phyloP scores from a whole-genome alignment of 805 yeast species.

The Clavispora phyllophila region DNA sequence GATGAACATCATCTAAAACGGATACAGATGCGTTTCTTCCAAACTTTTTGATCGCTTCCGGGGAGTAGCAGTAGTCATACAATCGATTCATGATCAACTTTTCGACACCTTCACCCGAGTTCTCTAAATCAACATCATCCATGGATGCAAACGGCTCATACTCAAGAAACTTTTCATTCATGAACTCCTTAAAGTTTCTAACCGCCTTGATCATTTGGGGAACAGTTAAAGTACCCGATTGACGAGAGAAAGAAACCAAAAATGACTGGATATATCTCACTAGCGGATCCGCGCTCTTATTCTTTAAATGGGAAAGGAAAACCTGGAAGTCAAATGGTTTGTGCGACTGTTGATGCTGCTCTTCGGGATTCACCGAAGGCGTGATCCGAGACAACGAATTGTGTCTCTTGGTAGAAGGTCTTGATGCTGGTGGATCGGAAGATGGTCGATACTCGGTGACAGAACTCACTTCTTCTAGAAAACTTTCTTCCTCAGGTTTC shows the following conservation, averaged over 20 bases:
- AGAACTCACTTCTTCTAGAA: neutral
- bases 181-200: conserved; percentile 69
- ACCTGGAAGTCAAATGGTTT: conserved; percentile 75
- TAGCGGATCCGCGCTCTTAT: conserved; percentile 79
- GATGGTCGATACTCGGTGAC: neutral
- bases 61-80: conserved; percentile 75
- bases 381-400: conserved; percentile 9
- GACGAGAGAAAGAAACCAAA: conserved; percentile 65
- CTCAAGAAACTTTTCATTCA: conserved; percentile 53
- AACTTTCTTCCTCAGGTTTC: neutral
- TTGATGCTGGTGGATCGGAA: neutral
- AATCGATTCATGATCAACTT: conserved; percentile 86
- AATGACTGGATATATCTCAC: conserved; percentile 84
- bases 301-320: conserved; percentile 66
- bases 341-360: conserved; percentile 39
- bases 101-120: conserved; percentile 87
- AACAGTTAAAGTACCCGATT: conserved; percentile 54
- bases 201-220: conserved; percentile 76
- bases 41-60: conserved; percentile 44
- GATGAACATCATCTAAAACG: conserved; percentile 51
- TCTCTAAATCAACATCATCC: conserved; percentile 51
- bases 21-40: conserved; percentile 18
- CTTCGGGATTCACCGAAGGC: conserved; percentile 22
- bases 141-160: conserved; percentile 73
- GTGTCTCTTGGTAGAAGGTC: conserved; percentile 5